A percentile compares a stretch with the other conserved stretches of the same genome.
These are phyloP conservation scores for Fagus sylvatica DNA, from an alignment of 306 rosid species.

Conservation along the genomic window DNA sequence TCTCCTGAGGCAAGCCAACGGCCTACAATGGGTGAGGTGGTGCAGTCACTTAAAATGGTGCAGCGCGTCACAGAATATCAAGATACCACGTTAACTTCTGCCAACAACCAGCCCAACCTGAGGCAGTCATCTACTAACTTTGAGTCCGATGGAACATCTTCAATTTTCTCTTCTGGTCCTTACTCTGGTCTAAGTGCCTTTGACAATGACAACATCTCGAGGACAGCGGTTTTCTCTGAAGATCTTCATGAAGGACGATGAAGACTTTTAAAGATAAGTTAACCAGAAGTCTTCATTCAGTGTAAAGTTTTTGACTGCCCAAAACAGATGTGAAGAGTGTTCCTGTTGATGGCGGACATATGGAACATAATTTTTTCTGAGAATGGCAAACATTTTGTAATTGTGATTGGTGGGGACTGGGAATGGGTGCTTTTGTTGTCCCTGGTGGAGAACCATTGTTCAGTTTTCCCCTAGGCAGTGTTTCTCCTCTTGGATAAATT, in stretches of 20 bases:
- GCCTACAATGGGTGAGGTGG: conserved; percentile 99
- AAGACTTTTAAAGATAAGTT: conserved; percentile 24
- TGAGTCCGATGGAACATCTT: conserved; percentile 91
- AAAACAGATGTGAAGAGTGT: conserved; percentile 18
- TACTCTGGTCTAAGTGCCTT: conserved; percentile 82
- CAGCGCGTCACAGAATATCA: conserved; percentile 77
- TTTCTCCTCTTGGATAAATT: conserved; percentile 41
- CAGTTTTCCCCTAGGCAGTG: conserved; percentile 33
- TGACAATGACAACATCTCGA: conserved; percentile 74
- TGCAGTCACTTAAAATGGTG: conserved; percentile 98
- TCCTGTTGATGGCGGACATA: conserved; percentile 22
- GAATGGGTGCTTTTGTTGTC: conserved; percentile 24
- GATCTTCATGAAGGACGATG: conserved; percentile 98
- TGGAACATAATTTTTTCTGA: conserved; percentile 26
- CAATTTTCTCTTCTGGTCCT: conserved; percentile 94
- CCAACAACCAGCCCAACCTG: conserved; percentile 65
- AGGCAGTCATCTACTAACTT: conserved; percentile 83
- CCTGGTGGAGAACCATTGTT: conserved; percentile 28
- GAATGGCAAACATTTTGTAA: conserved; percentile 33
- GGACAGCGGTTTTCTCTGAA: conserved; percentile 88
- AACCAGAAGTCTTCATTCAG: conserved; percentile 8
- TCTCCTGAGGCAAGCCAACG: conserved; percentile 97
- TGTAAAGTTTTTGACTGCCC: conserved; percentile 18
- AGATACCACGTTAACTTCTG: conserved; percentile 52
- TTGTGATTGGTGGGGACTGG: conserved; percentile 24